Evolutionary conservation across 257 asterid genomes (phyloP).

Genomic region (Solanum dulcamara): DNA sequence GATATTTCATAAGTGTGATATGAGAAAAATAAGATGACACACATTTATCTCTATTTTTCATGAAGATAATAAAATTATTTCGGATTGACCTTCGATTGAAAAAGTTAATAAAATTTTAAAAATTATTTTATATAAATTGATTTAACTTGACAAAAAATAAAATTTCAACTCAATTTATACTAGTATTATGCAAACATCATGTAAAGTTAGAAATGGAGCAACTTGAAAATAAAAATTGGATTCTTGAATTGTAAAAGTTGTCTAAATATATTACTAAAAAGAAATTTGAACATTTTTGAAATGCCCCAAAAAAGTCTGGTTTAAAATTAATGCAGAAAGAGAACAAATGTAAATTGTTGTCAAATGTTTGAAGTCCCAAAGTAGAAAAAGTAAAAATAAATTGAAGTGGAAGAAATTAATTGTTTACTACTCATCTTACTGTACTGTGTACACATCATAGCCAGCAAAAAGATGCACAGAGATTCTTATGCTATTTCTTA

Average conservation of each 20-base stretch:
- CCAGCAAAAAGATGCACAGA: slow-evolving; percentile 8
- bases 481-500: neutral
- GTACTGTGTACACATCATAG: neutral
- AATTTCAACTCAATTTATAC: neutral
- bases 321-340: neutral
- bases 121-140: too few species aligned
- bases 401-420: neutral
- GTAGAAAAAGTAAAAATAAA: neutral
- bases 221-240: neutral
- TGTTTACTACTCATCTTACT: neutral
- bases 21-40: too few species aligned
- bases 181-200: neutral
- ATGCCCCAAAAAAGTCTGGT: neutral
- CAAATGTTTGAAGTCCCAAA: neutral
- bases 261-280: neutral
- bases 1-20: too few species aligned
- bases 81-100: too few species aligned
- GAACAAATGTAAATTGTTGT: neutral
- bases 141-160: neutral
- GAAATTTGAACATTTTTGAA: neutral
- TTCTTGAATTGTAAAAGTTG: neutral
- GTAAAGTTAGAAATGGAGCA: neutral
- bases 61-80: too few species aligned
- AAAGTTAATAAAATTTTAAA: too few species aligned
- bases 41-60: too few species aligned